phyloP scores from a whole-genome alignment of 768 basidiomycete species.

The Polyporus arcularius region DNA sequence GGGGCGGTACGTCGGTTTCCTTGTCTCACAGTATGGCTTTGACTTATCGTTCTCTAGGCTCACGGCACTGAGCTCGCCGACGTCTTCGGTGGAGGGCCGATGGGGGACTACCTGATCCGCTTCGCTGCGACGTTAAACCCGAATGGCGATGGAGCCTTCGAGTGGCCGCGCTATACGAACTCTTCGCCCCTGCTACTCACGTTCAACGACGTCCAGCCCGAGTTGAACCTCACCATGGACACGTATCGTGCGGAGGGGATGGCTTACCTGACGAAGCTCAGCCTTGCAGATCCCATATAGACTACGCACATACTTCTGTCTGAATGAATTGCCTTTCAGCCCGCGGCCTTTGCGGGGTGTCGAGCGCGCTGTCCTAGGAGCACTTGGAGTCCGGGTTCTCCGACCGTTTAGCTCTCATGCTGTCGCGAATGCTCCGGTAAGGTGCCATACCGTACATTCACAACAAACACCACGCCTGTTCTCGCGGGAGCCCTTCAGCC shows the following conservation, averaged over 20 bases:
- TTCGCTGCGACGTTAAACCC: conserved; percentile 30
- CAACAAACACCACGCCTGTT: background rate
- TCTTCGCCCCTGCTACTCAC: conserved; percentile 22
- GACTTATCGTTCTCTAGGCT: background rate
- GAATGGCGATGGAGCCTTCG: conserved; percentile 15
- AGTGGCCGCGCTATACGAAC: conserved; percentile 27
- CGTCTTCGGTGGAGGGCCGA: conserved; percentile 14
- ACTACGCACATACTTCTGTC: background rate
- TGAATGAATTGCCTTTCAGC: no score
- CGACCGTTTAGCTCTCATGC: no score
- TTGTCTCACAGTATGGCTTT: no score
- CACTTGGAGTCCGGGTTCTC: no score
- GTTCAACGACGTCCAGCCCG: conserved; percentile 22
- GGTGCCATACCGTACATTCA: no score
- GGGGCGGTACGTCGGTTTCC: conserved; percentile 2
- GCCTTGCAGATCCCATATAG: conserved; percentile 3
- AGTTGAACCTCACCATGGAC: conserved; percentile 21
- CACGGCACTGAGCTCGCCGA: conserved; percentile 16
- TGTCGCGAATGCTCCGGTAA: no score
- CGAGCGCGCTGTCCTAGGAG: no score
- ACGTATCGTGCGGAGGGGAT: conserved; percentile 24
- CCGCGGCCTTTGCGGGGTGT: no score
- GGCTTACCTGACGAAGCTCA: conserved; percentile 2
- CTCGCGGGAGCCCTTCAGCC: background rate
- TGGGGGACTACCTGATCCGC: conserved; percentile 28